These are phyloP conservation scores for Teratosphaeria pseudoeucalypti DNA, from an alignment of 2,329 filamentous ascomycete species.

Conservation along the genomic window DNA sequence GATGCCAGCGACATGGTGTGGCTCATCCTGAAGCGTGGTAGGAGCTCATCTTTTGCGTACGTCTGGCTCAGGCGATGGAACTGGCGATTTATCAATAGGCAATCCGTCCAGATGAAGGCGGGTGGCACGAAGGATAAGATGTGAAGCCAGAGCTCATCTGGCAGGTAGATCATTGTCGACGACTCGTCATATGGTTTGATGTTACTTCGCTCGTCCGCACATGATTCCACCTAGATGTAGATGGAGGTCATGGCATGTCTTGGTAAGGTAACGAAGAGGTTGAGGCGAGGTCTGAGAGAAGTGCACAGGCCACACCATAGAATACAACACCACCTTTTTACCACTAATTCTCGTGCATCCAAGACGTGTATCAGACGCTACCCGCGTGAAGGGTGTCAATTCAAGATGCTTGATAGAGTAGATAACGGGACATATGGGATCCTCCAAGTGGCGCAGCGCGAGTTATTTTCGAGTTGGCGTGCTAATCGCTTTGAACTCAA, in stretches of 20 bases:
- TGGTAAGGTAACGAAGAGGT: background rate
- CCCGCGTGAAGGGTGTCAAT: background rate
- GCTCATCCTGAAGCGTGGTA: background rate
- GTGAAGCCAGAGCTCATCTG: constrained; percentile 16
- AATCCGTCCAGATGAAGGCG: background rate
- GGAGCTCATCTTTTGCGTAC: background rate
- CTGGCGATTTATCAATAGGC: background rate
- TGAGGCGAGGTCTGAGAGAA: background rate
- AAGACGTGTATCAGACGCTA: background rate
- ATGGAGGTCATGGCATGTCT: background rate
- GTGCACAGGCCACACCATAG: background rate
- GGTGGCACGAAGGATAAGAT: constrained; percentile 6
- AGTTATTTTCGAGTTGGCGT: background rate
- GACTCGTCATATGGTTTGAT: background rate
- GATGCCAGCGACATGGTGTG: background rate
- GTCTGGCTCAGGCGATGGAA: background rate
- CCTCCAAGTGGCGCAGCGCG: background rate
- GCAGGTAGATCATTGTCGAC: constrained; percentile 6
- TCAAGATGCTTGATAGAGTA: background rate
- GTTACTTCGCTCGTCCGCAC: background rate
- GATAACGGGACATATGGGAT: background rate
- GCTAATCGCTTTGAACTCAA: background rate
- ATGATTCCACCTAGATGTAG: background rate
- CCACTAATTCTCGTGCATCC: background rate
- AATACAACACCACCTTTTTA: background rate